Evolutionary conservation across 176 grass and related monocot species (phyloP).

Genomic region (Musa troglodytarum): DNA sequence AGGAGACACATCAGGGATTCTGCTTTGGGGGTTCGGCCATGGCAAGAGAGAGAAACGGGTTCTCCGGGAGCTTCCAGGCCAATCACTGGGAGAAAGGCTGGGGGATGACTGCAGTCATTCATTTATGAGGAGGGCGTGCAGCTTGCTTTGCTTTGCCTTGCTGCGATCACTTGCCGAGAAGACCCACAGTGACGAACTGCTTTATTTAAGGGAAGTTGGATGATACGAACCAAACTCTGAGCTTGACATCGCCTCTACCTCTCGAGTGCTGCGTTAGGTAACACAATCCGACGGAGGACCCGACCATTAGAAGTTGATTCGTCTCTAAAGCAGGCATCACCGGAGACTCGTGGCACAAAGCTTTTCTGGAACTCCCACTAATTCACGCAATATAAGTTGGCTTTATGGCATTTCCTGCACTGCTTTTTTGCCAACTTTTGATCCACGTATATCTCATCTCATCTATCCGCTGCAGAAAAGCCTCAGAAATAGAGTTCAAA

Average conservation of each 20-base stretch:
- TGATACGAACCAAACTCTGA: not conserved
- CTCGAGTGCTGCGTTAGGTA: too few species aligned
- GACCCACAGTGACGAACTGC: not conserved
- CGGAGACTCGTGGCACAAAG: too few species aligned
- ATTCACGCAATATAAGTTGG: too few species aligned
- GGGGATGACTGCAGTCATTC: not conserved
- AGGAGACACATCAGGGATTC: constrained; percentile 29
- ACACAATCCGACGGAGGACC: too few species aligned
- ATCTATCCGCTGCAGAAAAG: too few species aligned
- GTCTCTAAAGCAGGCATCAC: too few species aligned
- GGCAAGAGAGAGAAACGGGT: not conserved
- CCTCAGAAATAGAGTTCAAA: too few species aligned
- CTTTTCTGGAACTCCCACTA: too few species aligned
- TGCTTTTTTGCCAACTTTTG: too few species aligned
- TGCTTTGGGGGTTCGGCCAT: constrained; percentile 1
- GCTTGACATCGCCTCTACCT: not conserved
- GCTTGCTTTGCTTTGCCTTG: not conserved
- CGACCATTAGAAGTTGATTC: too few species aligned
- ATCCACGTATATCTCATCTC: too few species aligned
- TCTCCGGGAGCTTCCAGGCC: not conserved
- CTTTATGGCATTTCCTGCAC: too few species aligned
- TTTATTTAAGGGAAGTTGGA: not conserved
- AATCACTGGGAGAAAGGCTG: not conserved
- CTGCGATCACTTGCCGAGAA: not conserved
- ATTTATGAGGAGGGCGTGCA: not conserved